Percentiles rank a stretch among this genome's conserved stretches.
Conservation (phyloP, 495 filamentous ascomycete species). For the Endocarpon pusillum region DNA sequence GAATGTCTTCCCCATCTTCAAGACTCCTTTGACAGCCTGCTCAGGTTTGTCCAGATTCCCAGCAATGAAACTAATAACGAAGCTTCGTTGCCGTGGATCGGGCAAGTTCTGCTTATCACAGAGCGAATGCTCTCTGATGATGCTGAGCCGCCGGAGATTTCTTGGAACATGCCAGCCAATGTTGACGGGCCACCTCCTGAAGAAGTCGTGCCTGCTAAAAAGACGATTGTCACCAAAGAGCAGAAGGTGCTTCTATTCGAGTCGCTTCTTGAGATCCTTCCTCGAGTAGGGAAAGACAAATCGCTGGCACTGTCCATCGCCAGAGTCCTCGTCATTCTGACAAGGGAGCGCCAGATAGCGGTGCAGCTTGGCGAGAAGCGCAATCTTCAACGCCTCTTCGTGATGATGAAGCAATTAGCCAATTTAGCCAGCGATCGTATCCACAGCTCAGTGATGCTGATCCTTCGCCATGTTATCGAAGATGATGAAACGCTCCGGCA, state of each 20-base stretch:
- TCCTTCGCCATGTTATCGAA: slow-evolving; percentile 85
- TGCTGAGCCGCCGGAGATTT: slow-evolving; percentile 55
- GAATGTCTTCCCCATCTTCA: slow-evolving; percentile 59
- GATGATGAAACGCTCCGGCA: slow-evolving; percentile 81
- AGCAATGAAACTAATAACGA: slow-evolving; percentile 46
- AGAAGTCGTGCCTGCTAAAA: slow-evolving; percentile 26
- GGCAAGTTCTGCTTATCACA: slow-evolving; percentile 72
- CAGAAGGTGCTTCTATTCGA: slow-evolving; percentile 54
- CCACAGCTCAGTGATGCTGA: slow-evolving; percentile 66
- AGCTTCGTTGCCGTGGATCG: slow-evolving; percentile 66
- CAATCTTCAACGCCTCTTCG: slow-evolving; percentile 75
- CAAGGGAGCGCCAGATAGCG: slow-evolving; percentile 58
- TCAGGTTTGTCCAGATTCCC: slow-evolving; percentile 66
- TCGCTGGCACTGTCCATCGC: slow-evolving; percentile 67
- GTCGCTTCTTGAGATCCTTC: slow-evolving; percentile 62
- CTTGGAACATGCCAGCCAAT: slow-evolving; percentile 44
- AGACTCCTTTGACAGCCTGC: slow-evolving; percentile 56
- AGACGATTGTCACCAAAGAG: slow-evolving; percentile 43
- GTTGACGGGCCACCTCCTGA: slow-evolving; percentile 21
- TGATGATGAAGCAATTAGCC: slow-evolving; percentile 84
- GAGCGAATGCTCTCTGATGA: slow-evolving; percentile 84
- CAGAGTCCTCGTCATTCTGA: slow-evolving; percentile 80
- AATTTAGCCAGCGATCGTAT: slow-evolving; percentile 57
- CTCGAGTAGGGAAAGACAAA: slow-evolving; percentile 72
- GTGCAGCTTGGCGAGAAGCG: slow-evolving; percentile 65